Percentiles rank a stretch among this genome's conserved stretches.
Evolutionary conservation across 2,329 filamentous ascomycete genomes (phyloP).

Genomic region (Stachybotrys elegans): DNA sequence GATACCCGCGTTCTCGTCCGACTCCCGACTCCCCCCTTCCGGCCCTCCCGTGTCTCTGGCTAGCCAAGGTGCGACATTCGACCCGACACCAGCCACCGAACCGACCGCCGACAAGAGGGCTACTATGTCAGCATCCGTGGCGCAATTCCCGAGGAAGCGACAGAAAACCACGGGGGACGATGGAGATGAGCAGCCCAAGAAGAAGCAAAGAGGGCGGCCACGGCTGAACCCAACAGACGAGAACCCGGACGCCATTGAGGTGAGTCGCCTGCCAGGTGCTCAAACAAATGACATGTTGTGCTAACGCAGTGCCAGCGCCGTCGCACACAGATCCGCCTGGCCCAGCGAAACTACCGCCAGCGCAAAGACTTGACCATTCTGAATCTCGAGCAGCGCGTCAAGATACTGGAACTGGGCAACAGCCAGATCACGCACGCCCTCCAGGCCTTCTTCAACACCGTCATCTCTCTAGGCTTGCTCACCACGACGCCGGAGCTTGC

Average conservation of each 20-base stretch:
- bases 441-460: constrained; percentile 58
- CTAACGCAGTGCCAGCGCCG: constrained; percentile 67
- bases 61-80: too few relatives aligned
- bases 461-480: constrained; percentile 52
- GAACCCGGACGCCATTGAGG: constrained; percentile 72
- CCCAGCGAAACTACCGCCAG: constrained; percentile 78
- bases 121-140: too few relatives aligned
- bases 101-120: constrained; percentile 4
- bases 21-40: too few relatives aligned
- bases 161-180: constrained; percentile 14
- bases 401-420: constrained; percentile 63
- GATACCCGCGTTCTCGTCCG: too few relatives aligned
- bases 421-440: constrained; percentile 72
- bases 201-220: constrained; percentile 67
- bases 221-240: constrained; percentile 72
- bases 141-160: constrained; percentile 16
- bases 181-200: constrained; percentile 43
- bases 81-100: too few relatives aligned
- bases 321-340: constrained; percentile 80
- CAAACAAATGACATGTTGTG: not conserved
- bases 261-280: constrained; percentile 39
- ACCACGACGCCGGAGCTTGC: constrained; percentile 52
- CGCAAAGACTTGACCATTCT: constrained; percentile 80
- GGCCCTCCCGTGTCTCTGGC: too few relatives aligned
- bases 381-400: constrained; percentile 64